phyloP scores from a whole-genome alignment of 2,329 filamentous ascomycete species.

The Calonectria fujianensis region DNA sequence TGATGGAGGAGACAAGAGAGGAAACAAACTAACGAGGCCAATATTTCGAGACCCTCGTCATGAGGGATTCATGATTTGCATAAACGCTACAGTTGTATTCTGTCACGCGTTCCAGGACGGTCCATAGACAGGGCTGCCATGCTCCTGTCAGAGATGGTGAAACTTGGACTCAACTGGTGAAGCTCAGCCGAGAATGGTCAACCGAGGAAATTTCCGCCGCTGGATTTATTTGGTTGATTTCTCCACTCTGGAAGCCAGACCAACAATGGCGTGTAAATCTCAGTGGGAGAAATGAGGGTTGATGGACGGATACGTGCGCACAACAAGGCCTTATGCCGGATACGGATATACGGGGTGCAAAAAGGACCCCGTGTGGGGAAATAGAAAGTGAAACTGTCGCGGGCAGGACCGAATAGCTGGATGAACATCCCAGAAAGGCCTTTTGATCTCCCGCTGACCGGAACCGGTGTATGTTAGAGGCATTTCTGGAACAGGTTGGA shows the following conservation, averaged over 20 bases:
- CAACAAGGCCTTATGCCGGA: conserved; percentile 14
- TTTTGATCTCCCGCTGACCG: not conserved
- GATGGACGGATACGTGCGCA: not conserved
- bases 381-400: not conserved
- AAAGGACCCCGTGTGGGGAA: not conserved
- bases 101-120: conserved; percentile 23
- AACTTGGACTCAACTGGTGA: conserved; percentile 23
- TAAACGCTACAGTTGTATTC: conserved; percentile 30
- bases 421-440: not conserved
- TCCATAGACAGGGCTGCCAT: conserved; percentile 21
- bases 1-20: not conserved
- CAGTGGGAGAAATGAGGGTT: not conserved
- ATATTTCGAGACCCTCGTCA: not conserved
- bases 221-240: not conserved
- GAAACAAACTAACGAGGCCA: not conserved
- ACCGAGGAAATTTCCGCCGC: conserved; percentile 4
- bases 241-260: not conserved
- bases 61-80: conserved; percentile 8
- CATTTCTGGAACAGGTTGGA: conserved; percentile 30
- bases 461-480: not conserved
- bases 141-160: conserved; percentile 40
- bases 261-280: not conserved
- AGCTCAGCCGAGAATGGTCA: not conserved
- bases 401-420: not conserved
- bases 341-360: not conserved